A percentile compares a stretch with the other conserved stretches of the same genome.
Evolutionary conservation across 2,329 filamentous ascomycete genomes (phyloP).

Genomic region (Pseudocercospora ulei): DNA sequence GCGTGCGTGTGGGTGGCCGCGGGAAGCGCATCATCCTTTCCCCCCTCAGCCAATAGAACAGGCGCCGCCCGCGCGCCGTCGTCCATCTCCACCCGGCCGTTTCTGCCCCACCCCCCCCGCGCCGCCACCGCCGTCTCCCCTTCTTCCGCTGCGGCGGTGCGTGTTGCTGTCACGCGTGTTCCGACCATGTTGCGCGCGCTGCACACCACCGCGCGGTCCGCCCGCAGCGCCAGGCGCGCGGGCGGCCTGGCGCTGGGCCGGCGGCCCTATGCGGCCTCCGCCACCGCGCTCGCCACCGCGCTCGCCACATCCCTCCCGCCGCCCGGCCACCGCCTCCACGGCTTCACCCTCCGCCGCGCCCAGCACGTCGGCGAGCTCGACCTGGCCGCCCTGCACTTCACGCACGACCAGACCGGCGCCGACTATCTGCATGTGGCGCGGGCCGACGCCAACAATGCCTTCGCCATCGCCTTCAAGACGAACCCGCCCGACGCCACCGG

Average conservation of each 20-base stretch:
- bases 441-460: slow-evolving; percentile 98
- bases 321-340: slow-evolving; percentile 76
- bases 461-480: slow-evolving; percentile 98
- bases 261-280: slow-evolving; percentile 48
- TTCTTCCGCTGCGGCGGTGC: background rate
- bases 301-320: no score
- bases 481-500: slow-evolving; percentile 95
- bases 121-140: background rate
- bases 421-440: slow-evolving; percentile 92
- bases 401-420: slow-evolving; percentile 89
- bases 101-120: slow-evolving; percentile 4
- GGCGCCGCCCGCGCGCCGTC: no score
- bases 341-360: slow-evolving; percentile 78
- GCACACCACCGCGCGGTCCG: slow-evolving; percentile 21
- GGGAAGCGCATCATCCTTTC: background rate
- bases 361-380: slow-evolving; percentile 93
- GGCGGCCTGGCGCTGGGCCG: no score
- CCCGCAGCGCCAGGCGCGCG: slow-evolving; percentile 20
- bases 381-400: slow-evolving; percentile 77
- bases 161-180: slow-evolving; percentile 2
- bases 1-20: slow-evolving; percentile 2
- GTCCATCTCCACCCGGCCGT: background rate
- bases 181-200: slow-evolving; percentile 23
- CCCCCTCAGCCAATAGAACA: slow-evolving; percentile 1
- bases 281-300: slow-evolving; percentile 63